phyloP scores from a whole-genome alignment of 176 grass and related monocot genomes.

The Tillandsia fasciculata region DNA sequence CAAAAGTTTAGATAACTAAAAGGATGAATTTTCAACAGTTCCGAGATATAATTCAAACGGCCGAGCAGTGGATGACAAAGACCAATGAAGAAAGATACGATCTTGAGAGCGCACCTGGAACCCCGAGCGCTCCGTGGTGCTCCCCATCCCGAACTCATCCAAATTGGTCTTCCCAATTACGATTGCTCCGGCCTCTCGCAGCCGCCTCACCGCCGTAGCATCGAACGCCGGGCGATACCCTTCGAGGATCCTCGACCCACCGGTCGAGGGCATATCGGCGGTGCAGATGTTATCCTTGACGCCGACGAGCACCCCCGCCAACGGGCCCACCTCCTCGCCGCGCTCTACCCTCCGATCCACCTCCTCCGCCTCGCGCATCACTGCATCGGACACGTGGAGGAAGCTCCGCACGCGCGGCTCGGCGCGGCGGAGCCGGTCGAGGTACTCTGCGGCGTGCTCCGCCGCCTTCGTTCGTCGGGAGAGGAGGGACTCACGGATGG shows the following conservation, averaged over 20 bases:
- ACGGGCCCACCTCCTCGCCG: conserved; percentile 48
- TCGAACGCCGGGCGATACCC: conserved; percentile 81
- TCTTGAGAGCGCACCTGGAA: conserved; percentile 43
- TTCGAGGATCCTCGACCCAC: conserved; percentile 78
- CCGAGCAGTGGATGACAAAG: neutral
- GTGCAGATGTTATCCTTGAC: conserved; percentile 96
- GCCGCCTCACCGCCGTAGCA: conserved; percentile 61
- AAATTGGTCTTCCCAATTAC: conserved; percentile 87
- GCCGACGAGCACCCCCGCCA: conserved; percentile 67
- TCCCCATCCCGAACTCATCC: conserved; percentile 95
- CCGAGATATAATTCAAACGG: neutral
- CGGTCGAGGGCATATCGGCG: conserved; percentile 74
- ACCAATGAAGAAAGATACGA: neutral
- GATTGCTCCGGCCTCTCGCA: conserved; percentile 70
- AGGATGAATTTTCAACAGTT: neutral
- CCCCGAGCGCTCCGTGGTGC: conserved; percentile 83
- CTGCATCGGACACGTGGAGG: conserved; percentile 65
- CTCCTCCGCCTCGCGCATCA: conserved; percentile 55
- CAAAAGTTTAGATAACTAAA: neutral
- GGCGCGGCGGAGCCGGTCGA: conserved; percentile 65
- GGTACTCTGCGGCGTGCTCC: conserved; percentile 66
- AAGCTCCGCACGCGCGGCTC: conserved; percentile 81
- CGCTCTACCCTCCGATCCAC: conserved; percentile 49
- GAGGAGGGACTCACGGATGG: conserved; percentile 71
- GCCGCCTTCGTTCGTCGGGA: conserved; percentile 45